These are phyloP conservation scores for Lipomyces mesembrius DNA, from an alignment of 805 yeast genomes.

Conservation along the genomic window DNA sequence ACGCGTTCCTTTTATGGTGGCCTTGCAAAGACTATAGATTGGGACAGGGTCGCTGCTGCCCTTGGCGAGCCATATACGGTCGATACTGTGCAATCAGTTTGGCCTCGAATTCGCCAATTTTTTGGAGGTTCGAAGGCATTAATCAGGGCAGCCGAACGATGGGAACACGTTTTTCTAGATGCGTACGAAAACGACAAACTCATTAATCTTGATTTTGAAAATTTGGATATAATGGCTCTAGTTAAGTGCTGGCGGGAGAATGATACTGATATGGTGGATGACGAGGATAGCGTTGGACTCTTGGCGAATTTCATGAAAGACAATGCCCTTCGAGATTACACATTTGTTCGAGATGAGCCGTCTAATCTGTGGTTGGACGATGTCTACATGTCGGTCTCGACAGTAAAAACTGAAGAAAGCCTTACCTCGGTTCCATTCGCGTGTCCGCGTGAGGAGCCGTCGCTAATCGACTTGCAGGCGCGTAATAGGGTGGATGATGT, in stretches of 20 bases:
- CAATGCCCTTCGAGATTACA: conserved; percentile 42
- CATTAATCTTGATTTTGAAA: conserved; percentile 49
- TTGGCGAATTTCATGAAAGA: conserved; percentile 11
- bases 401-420: conserved; percentile 20
- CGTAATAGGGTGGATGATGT: conserved; percentile 20
- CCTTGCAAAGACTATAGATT: conserved; percentile 61
- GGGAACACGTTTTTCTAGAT: conserved; percentile 67
- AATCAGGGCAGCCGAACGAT: conserved; percentile 57
- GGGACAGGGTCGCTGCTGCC: conserved; percentile 61
- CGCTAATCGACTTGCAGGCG: not conserved
- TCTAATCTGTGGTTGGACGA: conserved; percentile 28
- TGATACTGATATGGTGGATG: conserved; percentile 45
- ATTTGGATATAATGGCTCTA: conserved; percentile 57
- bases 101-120: conserved; percentile 69
- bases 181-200: conserved; percentile 60
- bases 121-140: conserved; percentile 65
- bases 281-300: conserved; percentile 17
- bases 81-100: conserved; percentile 60
- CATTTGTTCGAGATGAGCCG: conserved; percentile 47
- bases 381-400: conserved; percentile 14
- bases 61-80: conserved; percentile 52
- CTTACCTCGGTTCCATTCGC: conserved; percentile 23
- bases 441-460: conserved; percentile 2
- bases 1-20: conserved; percentile 58
- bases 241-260: conserved; percentile 68